Conservation (phyloP, 257 asterid genomes). For the Solanum sitiens region DNA sequence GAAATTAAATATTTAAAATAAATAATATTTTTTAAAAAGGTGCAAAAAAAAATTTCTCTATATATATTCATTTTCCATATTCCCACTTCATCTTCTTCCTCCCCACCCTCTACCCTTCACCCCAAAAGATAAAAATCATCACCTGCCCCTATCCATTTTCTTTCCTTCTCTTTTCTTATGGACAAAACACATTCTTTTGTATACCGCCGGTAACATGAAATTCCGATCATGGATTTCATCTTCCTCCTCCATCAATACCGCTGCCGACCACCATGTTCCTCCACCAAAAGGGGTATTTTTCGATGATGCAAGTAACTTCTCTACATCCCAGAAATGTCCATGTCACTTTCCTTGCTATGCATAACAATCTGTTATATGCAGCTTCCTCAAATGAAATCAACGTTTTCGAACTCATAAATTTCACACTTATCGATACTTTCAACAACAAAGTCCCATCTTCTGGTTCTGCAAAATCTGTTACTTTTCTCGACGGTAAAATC, state of each 20-base stretch:
- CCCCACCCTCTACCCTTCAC: too few species aligned
- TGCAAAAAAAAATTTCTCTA: too few species aligned
- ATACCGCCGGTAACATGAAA: conserved; percentile 27
- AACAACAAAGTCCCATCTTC: conserved; percentile 9
- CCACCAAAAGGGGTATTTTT: background rate
- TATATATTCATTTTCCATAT: too few species aligned
- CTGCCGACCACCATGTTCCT: background rate
- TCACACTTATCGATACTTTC: conserved; percentile 34
- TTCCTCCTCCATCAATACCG: conserved; percentile 31
- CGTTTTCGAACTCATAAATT: conserved; percentile 27
- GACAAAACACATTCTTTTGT: background rate
- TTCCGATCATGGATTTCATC: conserved; percentile 50
- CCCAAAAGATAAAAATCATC: too few species aligned
- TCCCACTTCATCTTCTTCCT: too few species aligned
- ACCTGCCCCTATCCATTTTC: too few species aligned
- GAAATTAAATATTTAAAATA: too few species aligned
- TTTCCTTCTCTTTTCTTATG: too few species aligned
- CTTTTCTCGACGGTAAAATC: conserved; percentile 31
- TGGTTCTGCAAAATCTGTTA: conserved; percentile 55
- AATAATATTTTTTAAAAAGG: too few species aligned
- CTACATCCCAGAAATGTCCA: conserved; percentile 18
- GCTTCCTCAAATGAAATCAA: conserved; percentile 46
- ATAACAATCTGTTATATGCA: conserved; percentile 56
- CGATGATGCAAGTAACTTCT: conserved; percentile 13
- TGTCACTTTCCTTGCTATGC: conserved; percentile 39